Base-by-base conservation (phyloP, 1,139 yeast species). In the Wickerhamomyces sp. region DNA sequence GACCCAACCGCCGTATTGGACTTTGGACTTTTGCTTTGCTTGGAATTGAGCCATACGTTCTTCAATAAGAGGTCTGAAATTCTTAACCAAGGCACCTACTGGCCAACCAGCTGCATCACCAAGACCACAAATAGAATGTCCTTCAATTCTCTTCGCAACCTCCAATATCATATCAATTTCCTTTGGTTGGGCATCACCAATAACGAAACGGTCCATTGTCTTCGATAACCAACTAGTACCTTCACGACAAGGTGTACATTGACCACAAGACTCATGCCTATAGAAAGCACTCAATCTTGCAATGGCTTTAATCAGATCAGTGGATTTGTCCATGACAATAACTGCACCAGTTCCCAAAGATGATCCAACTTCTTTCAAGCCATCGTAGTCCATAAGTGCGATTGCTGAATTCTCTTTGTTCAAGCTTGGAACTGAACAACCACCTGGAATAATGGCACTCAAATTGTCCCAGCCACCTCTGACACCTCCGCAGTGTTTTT, bases 81-180 rank as follows among this genome's bases (percentile, higher is more conserved):
- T 78, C 57, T 80, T 78, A 50, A 85, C 81, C 49, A 85, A 72
- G 40, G 95, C 95, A 65, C 85, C 95, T 41, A 85, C 71, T 33
- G 95, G 95, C 95, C 95, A 85, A 30, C 93, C 89, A 41, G 94
- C 88, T 27, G 95, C 95, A 60, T 85, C 95, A 44, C 95, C 95
- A 52, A 85, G 70, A 20, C 93, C 95, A 66, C 95, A 85, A 53
- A 85, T 85, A 38, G 94, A 84, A 64, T 85, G 95, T 35, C 93
- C 94, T 63, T 85, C 94, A 49, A 85, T 76, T 58, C 83, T 86
- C 65, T 84, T 82, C 43, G 89, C 78, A 48, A 85, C 74, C 63
- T 85, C 95, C 53, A 71, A 72, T 40, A 86, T 75, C 83, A 76
- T 77, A 56, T 85, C 95, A 51, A 85, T 85, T 62, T 85, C 95